Base-by-base conservation (phyloP, 2,329 filamentous ascomycete genomes). In the Pochonia chlamydosporia region DNA sequence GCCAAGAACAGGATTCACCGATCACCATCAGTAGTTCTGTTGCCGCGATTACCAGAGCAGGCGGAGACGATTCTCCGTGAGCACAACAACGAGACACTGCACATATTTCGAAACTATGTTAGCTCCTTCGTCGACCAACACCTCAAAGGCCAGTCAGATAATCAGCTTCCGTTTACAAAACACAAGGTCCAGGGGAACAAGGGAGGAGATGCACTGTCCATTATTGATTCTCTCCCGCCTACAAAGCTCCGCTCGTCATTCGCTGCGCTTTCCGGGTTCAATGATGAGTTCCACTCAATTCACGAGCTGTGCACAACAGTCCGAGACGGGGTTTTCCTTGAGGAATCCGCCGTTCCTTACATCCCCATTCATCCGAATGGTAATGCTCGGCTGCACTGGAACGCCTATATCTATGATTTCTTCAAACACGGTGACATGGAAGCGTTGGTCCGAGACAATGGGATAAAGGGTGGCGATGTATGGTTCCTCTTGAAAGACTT, bases 321-420 rank as follows among this genome's bases (percentile, higher is more conserved):
- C 7, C 79, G 87, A 24, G 72, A 72, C 6, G 85, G 81, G 1
- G 79, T 92, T 1, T 90, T 89, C 67, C 74, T 92, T 0, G 87
- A 92, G 56, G 78, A 87, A 57, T 76, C 83, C 0, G 82, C 85
- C 1, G 79, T 92, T 21, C 87, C 87, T 0, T 79, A 85, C 59
- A 72, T 90, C 4, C 73, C 74, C 5, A 65, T 88, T 10, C 77
- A 77, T 54, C 78, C 79, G 0, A 68, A 81, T 23, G 78, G 84
- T 45, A 70, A 73, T 3, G 43, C 48, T 52, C 63, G 50, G 8
- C 60, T 63, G 11, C 76, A 76, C 0, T 71, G 82, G 50, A 88
- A 88, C 53, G 81, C 82, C 0, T 87, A 87, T 57, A 66, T 91
- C 1, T 81, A 84, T 50, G 85, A 91, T 62, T 92, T 90, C 64